phyloP scores from a whole-genome alignment of 805 yeast genomes.

The Teunomyces tritomae region DNA sequence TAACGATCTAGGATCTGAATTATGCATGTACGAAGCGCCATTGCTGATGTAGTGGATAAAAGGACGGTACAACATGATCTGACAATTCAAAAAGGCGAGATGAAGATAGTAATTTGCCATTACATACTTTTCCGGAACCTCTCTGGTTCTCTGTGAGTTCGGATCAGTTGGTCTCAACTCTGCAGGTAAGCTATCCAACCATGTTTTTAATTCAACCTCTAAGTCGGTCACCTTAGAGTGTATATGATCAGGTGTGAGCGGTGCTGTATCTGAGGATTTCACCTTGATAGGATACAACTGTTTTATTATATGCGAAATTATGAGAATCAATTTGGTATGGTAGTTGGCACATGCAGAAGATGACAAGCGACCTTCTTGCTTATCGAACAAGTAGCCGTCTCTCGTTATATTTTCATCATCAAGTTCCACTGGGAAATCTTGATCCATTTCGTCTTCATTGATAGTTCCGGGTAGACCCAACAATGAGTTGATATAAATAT shows the following conservation, averaged over 20 bases:
- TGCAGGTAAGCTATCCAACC: constrained; percentile 69
- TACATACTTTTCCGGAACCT: constrained; percentile 54
- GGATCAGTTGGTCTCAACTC: constrained; percentile 77
- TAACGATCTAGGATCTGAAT: constrained; percentile 56
- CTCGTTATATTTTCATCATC: constrained; percentile 85
- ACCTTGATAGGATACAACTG: constrained; percentile 73
- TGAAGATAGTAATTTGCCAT: constrained; percentile 75
- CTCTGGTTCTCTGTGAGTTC: constrained; percentile 12
- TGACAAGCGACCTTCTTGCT: constrained; percentile 53
- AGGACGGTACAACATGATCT: constrained; percentile 80
- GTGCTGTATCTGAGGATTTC: constrained; percentile 15
- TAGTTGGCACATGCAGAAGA: constrained; percentile 80
- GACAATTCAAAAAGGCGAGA: constrained; percentile 70
- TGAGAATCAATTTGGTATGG: constrained; percentile 71
- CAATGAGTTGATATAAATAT: constrained; percentile 82
- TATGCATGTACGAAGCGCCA: constrained; percentile 27
- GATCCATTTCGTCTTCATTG: constrained; percentile 78
- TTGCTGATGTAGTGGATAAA: constrained; percentile 80
- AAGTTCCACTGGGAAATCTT: constrained; percentile 76
- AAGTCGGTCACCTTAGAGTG: constrained; percentile 53
- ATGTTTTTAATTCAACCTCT: constrained; percentile 65
- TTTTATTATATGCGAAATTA: constrained; percentile 68
- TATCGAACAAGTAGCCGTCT: constrained; percentile 48
- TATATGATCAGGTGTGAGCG: constrained; percentile 32
- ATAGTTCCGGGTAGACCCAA: constrained; percentile 81